Evolutionary conservation across 2,329 filamentous ascomycete genomes (phyloP), one percentile per base, ranked within the genome.

Genomic region (Fusarium neocosmosporiellum): DNA sequence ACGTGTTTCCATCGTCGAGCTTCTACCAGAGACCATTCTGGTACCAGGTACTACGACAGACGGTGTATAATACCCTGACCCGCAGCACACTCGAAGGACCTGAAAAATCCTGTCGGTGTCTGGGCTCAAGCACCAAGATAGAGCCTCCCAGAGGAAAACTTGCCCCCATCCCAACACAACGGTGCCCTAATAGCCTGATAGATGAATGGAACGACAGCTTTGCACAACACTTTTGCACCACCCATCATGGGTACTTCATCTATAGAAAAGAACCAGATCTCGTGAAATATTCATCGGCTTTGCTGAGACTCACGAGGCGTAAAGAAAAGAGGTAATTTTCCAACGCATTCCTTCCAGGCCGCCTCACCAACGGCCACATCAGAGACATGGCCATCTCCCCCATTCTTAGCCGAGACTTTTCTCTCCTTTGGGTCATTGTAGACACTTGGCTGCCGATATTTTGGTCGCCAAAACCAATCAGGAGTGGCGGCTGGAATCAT

Each of bases 271-370:
- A 39, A 2, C 9, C 18, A 37, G 18, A n/a, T 10, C 18, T 39
- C 36, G 18, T 2, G 8, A 6, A 4, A 46, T 10, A 6, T 7
- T 1, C 14, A 1, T 18, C 8, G 13, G 2, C 14, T 46, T 0
- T 24, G 2, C 20, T 16, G 2, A 24, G 22, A 24, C 41, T 24
- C 2, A 46, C 2, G 41, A 22, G 41, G 41, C 41, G 41, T 46
- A 5, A 48, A 48, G 37, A 41, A 41, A 41, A 39, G 24, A n/a
- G 24, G 43, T 13, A 29, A 48, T n/a, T n/a, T 48, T 48, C 10
- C 24, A n/a, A 10, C 16, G 6, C 43, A 48, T 48, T 48, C 43
- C 43, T 46, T 48, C 43, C 10, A 48, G 18, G 10, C 6, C 22
- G 43, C 43, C 24, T 29, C 43, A 6, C 6, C 24, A 11, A 46